A percentile compares a stretch with the other conserved stretches of the same genome.
Conservation (phyloP, 352 stramenopile species). For the Pseudoperonospora humuli region DNA sequence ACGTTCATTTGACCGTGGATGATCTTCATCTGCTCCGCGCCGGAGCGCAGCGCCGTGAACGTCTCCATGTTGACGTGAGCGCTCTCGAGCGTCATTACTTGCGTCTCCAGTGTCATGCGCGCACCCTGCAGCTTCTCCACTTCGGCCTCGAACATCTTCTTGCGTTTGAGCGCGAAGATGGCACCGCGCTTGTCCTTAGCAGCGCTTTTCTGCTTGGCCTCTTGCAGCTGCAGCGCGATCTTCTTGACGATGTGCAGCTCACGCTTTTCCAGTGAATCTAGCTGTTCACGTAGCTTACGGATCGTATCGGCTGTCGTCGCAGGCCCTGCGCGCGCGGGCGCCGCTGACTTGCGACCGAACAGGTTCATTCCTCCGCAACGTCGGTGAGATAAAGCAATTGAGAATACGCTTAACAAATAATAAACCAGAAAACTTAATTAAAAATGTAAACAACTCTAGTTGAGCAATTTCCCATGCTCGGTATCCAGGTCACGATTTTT, state of each 20-base stretch:
- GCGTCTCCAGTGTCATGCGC: conserved; percentile 94
- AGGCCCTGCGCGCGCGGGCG: conserved; percentile 41
- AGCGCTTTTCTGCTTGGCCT: conserved; percentile 95
- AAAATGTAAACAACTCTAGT: no score
- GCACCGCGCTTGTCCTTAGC: conserved; percentile 96
- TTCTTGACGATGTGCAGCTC: conserved; percentile 97
- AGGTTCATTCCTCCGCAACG: conserved; percentile 88
- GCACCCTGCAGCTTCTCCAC: conserved; percentile 96
- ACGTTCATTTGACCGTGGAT: conserved; percentile 94
- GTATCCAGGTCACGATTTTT: no score
- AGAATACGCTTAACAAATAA: no score
- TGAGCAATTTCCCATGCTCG: no score
- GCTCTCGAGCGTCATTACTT: conserved; percentile 88
- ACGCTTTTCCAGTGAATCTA: conserved; percentile 90
- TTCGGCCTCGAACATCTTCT: conserved; percentile 98
- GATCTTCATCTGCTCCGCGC: conserved; percentile 91
- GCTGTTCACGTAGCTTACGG: conserved; percentile 83
- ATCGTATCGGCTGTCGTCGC: conserved; percentile 85
- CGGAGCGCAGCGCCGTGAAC: conserved; percentile 90
- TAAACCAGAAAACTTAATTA: no score
- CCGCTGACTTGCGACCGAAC: conserved; percentile 73
- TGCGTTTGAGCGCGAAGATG: conserved; percentile 96
- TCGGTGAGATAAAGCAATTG: no score
- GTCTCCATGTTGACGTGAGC: conserved; percentile 95
- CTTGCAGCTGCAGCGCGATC: conserved; percentile 87